A percentile compares a stretch with the other conserved stretches of the same genome.
Evolutionary conservation across 148 eudicot genomes (phyloP).

Genomic region (Chenopodium berlandieri): DNA sequence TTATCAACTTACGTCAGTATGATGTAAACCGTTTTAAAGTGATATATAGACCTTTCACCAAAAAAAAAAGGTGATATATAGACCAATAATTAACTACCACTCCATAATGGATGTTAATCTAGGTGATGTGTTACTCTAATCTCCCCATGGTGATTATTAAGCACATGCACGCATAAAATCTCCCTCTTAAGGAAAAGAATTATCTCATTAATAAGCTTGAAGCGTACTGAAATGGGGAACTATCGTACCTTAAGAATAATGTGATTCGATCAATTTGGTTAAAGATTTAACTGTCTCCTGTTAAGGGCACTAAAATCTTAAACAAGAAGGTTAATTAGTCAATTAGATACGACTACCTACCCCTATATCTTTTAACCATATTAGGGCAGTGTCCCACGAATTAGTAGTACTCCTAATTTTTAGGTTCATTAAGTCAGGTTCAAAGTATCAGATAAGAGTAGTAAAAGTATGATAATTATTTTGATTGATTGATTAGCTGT

Average conservation of each 20-base stretch:
- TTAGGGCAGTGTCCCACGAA: slow-evolving; percentile 11
- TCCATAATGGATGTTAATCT: background rate
- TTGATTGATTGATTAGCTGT: background rate
- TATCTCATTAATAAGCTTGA: background rate
- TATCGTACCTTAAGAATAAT: too few relatives aligned
- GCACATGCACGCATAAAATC: background rate
- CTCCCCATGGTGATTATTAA: background rate
- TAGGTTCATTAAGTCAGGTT: slow-evolving; percentile 11
- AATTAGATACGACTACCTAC: slow-evolving; percentile 8
- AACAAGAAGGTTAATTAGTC: background rate
- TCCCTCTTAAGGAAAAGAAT: background rate
- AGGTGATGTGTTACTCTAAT: background rate
- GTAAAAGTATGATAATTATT: background rate
- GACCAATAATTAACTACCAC: background rate
- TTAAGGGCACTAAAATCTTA: slow-evolving; percentile 10
- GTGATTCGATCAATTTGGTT: background rate
- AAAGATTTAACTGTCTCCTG: slow-evolving; percentile 28
- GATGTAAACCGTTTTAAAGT: too few relatives aligned
- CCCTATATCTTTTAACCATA: background rate
- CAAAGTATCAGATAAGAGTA: slow-evolving; percentile 14
- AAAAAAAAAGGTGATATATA: too few relatives aligned
- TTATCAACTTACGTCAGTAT: too few relatives aligned
- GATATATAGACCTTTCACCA: background rate
- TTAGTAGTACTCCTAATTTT: background rate
- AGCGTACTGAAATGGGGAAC: background rate